phyloP scores from a whole-genome alignment of 371 early-diverging fungal genomes.

The Mucor mucedo region DNA sequence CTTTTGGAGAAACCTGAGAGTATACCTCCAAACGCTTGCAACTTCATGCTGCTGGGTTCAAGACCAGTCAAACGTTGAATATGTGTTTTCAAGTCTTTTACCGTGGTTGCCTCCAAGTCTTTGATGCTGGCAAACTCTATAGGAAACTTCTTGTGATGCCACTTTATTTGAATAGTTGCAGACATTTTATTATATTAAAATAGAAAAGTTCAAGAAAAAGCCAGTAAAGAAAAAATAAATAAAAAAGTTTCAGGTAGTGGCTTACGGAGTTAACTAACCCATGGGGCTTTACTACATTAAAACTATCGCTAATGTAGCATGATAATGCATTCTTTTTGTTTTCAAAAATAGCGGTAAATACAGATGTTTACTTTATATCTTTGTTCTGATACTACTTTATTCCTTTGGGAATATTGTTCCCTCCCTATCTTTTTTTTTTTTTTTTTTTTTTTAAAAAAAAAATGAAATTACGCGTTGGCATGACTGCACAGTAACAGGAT shows the following conservation, averaged over 20 bases:
- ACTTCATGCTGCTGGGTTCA: constrained; percentile 23
- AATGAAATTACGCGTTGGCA: too few relatives aligned
- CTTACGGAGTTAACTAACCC: neutral
- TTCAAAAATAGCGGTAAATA: too few relatives aligned
- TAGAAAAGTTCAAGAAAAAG: neutral
- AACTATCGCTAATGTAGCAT: too few relatives aligned
- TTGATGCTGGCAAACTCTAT: constrained; percentile 30
- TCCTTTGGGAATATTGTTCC: too few relatives aligned
- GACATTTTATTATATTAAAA: neutral
- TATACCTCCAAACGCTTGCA: constrained; percentile 50
- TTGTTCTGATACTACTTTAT: too few relatives aligned
- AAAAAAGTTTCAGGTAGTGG: neutral
- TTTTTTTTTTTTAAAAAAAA: too few relatives aligned
- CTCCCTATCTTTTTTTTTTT: too few relatives aligned
- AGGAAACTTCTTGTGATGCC: constrained; percentile 34
- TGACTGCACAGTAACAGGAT: too few relatives aligned
- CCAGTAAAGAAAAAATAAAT: neutral
- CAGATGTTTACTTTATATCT: too few relatives aligned
- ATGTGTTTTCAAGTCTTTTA: constrained; percentile 34
- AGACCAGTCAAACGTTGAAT: constrained; percentile 38
- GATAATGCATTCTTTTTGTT: too few relatives aligned
- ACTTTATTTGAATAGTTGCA: constrained; percentile 25
- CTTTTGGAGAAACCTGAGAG: neutral
- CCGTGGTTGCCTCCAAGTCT: constrained; percentile 31
- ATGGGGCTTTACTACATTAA: neutral